Conservation (phyloP, 345 rosid species). For the Linum trigynum region DNA sequence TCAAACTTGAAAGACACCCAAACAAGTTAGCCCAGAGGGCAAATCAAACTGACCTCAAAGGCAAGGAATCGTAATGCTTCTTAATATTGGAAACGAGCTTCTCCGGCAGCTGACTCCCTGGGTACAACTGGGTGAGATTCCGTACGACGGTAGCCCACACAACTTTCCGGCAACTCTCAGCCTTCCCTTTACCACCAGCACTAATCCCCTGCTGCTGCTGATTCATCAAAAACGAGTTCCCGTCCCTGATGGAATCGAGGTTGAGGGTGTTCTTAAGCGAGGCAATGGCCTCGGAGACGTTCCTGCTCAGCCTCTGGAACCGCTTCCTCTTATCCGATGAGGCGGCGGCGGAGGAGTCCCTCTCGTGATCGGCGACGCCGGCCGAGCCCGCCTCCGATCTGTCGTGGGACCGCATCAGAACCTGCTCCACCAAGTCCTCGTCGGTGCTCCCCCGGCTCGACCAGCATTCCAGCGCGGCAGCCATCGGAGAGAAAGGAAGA, state of each 20-base stretch:
- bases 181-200: slow-evolving; percentile 14
- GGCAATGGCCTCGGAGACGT: slow-evolving; percentile 80
- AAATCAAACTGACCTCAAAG: slow-evolving; percentile 52
- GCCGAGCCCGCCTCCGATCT: slow-evolving; percentile 51
- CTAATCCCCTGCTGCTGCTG: background rate
- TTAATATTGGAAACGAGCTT: slow-evolving; percentile 82
- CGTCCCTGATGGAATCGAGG: slow-evolving; percentile 47
- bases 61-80: slow-evolving; percentile 94
- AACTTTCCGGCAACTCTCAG: slow-evolving; percentile 54
- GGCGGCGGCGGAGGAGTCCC: slow-evolving; percentile 27
- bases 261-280: slow-evolving; percentile 80
- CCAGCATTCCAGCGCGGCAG: slow-evolving; percentile 98
- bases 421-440: slow-evolving; percentile 92
- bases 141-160: slow-evolving; percentile 87
- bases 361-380: slow-evolving; percentile 9
- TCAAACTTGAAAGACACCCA: background rate
- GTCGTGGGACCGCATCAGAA: slow-evolving; percentile 70
- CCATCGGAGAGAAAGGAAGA: slow-evolving; percentile 28
- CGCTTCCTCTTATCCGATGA: slow-evolving; percentile 45
- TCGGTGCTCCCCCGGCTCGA: slow-evolving; percentile 75
- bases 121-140: slow-evolving; percentile 82
- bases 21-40: background rate
- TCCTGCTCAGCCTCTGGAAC: slow-evolving; percentile 68
- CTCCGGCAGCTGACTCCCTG: slow-evolving; percentile 92
- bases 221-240: slow-evolving; percentile 5